These are phyloP conservation scores for Fusarium devonianum DNA, from an alignment of 2,329 filamentous ascomycete species.

Conservation along the genomic window DNA sequence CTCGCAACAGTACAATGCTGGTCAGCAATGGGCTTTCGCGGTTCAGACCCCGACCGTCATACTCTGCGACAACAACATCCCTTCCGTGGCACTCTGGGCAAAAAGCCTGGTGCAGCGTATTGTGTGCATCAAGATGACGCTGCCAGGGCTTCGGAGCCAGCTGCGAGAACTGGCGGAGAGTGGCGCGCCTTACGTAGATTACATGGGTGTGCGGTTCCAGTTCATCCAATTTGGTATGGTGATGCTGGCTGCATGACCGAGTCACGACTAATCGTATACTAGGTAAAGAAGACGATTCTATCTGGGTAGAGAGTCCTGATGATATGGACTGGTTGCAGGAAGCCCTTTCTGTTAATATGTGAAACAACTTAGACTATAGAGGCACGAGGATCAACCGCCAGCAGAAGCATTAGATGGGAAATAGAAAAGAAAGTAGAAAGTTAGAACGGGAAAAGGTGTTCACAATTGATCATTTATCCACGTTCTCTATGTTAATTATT, in stretches of 20 bases:
- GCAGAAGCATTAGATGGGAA: too few relatives aligned
- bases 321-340: not conserved
- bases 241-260: not conserved
- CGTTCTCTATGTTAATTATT: too few relatives aligned
- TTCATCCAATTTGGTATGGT: not conserved
- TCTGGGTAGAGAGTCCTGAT: not conserved
- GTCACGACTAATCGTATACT: not conserved
- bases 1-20: not conserved
- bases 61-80: not conserved
- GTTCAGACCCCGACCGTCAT: not conserved
- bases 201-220: constrained; percentile 11
- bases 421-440: too few relatives aligned
- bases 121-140: constrained; percentile 12
- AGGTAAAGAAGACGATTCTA: not conserved
- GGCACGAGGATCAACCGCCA: too few relatives aligned
- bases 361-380: not conserved
- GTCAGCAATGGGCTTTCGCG: not conserved
- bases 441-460: too few relatives aligned
- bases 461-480: too few relatives aligned
- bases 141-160: not conserved
- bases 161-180: constrained; percentile 21
- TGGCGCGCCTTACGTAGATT: constrained; percentile 13
- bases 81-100: constrained; percentile 11
- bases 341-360: not conserved
- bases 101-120: not conserved